These are phyloP conservation scores for Cryptosporidium muris DNA, from an alignment of 169 alveolate species.

Conservation along the genomic window DNA sequence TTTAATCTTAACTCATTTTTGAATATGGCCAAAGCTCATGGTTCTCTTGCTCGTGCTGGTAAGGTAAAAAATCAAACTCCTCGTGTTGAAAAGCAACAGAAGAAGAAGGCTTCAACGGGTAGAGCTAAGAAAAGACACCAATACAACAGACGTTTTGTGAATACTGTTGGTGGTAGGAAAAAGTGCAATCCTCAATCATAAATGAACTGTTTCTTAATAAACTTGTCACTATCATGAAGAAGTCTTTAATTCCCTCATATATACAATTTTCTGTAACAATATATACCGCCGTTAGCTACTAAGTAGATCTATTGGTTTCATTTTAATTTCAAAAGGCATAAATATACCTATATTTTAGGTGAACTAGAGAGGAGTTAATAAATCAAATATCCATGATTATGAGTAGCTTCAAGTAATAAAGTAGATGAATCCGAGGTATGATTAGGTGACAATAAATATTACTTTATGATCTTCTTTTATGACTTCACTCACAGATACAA, in stretches of 20 bases:
- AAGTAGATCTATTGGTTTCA: neutral
- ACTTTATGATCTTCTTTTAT: neutral
- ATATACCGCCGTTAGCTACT: neutral
- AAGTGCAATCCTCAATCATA: slow-evolving; percentile 69
- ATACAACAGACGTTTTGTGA: slow-evolving; percentile 94
- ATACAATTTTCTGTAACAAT: too few species aligned
- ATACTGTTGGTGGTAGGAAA: slow-evolving; percentile 80
- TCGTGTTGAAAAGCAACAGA: slow-evolving; percentile 94
- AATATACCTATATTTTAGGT: too few species aligned
- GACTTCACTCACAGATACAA: neutral
- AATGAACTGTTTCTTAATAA: neutral
- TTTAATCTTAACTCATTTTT: neutral
- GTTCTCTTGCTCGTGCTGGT: slow-evolving; percentile 99
- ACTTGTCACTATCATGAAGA: too few species aligned
- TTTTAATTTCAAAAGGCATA: neutral
- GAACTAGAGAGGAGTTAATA: too few species aligned
- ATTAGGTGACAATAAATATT: neutral
- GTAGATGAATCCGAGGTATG: too few species aligned
- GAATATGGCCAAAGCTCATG: slow-evolving; percentile 89
- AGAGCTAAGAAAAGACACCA: slow-evolving; percentile 98
- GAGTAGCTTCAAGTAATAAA: too few species aligned
- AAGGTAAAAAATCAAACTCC: slow-evolving; percentile 98
- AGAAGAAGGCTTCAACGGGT: slow-evolving; percentile 94
- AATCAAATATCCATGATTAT: too few species aligned
- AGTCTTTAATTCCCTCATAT: too few species aligned